These are phyloP conservation scores for Friedmanniomyces endolithicus DNA, from an alignment of 495 filamentous ascomycete genomes.

Conservation along the genomic window DNA sequence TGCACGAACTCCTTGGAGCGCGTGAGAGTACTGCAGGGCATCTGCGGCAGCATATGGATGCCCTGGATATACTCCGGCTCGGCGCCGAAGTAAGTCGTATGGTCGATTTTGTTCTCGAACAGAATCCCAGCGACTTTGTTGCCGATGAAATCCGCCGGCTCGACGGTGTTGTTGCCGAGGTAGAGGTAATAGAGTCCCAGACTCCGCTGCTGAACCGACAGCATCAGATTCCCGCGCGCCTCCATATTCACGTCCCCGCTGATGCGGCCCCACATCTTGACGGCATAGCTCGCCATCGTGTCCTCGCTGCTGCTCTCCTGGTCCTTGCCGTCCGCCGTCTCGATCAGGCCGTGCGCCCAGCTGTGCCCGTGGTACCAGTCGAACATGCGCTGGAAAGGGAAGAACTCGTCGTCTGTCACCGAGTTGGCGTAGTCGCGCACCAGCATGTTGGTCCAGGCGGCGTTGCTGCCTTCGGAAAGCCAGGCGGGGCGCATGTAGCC, in stretches of 20 bases:
- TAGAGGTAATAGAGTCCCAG: constrained; percentile 76
- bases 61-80: constrained; percentile 77
- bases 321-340: constrained; percentile 82
- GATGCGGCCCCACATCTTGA: constrained; percentile 87
- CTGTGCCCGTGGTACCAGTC: constrained; percentile 95
- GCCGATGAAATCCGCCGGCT: constrained; percentile 61
- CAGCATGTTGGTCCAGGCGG: constrained; percentile 65
- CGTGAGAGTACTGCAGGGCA: constrained; percentile 55
- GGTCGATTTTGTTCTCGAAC: constrained; percentile 95
- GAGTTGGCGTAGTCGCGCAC: constrained; percentile 56
- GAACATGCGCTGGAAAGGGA: constrained; percentile 76
- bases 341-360: constrained; percentile 92
- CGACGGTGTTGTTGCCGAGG: constrained; percentile 52
- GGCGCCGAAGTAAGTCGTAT: constrained; percentile 82
- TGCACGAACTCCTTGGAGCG: constrained; percentile 57
- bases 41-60: constrained; percentile 91
- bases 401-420: constrained; percentile 52
- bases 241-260: constrained; percentile 69
- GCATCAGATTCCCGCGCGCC: constrained; percentile 73
- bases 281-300: constrained; percentile 62
- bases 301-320: constrained; percentile 89
- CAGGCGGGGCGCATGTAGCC: constrained; percentile 67
- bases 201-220: constrained; percentile 57
- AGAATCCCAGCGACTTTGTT: constrained; percentile 89
- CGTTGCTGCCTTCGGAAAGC: constrained; percentile 49